A percentile compares a stretch with the other conserved stretches of the same genome.
Evolutionary conservation across 768 basidiomycete species (phyloP).

Genomic region (Chiua virens): DNA sequence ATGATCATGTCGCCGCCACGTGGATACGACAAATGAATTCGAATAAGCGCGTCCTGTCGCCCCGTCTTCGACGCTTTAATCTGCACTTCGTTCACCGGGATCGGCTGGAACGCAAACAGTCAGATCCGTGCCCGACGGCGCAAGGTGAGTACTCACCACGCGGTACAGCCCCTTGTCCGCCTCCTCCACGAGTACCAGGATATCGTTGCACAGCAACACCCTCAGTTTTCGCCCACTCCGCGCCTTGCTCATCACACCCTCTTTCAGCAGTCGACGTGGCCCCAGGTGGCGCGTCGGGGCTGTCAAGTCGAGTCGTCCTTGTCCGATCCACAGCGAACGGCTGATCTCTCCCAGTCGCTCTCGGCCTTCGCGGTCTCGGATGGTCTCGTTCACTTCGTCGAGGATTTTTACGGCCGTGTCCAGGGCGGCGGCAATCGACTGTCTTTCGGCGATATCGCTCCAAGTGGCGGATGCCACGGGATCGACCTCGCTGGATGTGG

Average conservation of each 20-base stretch:
- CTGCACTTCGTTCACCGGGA: slow-evolving; percentile 65
- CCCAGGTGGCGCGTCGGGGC: slow-evolving; percentile 87
- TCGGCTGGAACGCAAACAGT: slow-evolving; percentile 48
- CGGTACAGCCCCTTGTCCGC: slow-evolving; percentile 69
- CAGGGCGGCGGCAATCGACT: slow-evolving; percentile 53
- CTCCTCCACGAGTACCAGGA: slow-evolving; percentile 82
- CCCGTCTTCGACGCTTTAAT: slow-evolving; percentile 51
- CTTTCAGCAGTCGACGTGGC: slow-evolving; percentile 71
- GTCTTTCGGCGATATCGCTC: slow-evolving; percentile 47
- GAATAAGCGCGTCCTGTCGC: slow-evolving; percentile 70
- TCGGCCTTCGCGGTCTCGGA: slow-evolving; percentile 78
- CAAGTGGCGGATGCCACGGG: background rate
- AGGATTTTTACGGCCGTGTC: slow-evolving; percentile 71
- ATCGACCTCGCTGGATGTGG: slow-evolving; percentile 12
- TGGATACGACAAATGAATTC: slow-evolving; percentile 63
- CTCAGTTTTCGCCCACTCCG: slow-evolving; percentile 81
- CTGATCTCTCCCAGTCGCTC: slow-evolving; percentile 77
- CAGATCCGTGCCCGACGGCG: too few relatives aligned
- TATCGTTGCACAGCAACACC: slow-evolving; percentile 85
- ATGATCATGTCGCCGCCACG: slow-evolving; percentile 71
- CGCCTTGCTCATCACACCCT: slow-evolving; percentile 75
- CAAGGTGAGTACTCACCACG: slow-evolving; percentile 53
- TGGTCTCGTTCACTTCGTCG: slow-evolving; percentile 82
- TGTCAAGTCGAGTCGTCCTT: slow-evolving; percentile 87
- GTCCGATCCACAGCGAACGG: slow-evolving; percentile 82